These are phyloP conservation scores for Lachancea waltii DNA, from an alignment of 805 yeast species.

Conservation along the genomic window DNA sequence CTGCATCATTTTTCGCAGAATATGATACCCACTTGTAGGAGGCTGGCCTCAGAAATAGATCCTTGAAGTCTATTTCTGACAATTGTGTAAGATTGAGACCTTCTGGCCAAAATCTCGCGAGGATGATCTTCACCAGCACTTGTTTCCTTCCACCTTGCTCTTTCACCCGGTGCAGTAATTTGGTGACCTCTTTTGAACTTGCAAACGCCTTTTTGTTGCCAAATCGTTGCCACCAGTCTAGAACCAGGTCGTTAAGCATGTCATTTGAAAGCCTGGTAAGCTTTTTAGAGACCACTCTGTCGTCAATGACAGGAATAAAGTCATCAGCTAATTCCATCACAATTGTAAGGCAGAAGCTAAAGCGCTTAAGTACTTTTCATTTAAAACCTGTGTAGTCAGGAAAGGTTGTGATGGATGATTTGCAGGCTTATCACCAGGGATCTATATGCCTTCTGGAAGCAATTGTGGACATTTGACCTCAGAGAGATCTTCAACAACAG, in stretches of 20 bases:
- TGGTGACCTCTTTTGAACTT: neutral
- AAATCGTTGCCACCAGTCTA: slow-evolving; percentile 21
- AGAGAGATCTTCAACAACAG: too few relatives aligned
- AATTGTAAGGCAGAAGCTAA: too few relatives aligned
- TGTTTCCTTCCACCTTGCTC: slow-evolving; percentile 11
- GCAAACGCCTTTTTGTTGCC: slow-evolving; percentile 7
- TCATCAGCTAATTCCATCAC: slow-evolving; percentile 17
- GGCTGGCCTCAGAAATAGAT: slow-evolving; percentile 52
- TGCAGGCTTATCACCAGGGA: too few relatives aligned
- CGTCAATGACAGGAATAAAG: slow-evolving; percentile 16
- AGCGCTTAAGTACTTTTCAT: too few relatives aligned
- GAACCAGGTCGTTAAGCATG: slow-evolving; percentile 16
- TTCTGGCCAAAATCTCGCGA: slow-evolving; percentile 18
- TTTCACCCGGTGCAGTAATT: slow-evolving; percentile 9
- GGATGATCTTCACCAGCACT: slow-evolving; percentile 10
- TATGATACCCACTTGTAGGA: slow-evolving; percentile 34
- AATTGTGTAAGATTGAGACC: slow-evolving; percentile 29
- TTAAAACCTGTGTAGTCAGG: too few relatives aligned
- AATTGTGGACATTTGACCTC: too few relatives aligned
- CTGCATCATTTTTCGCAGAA: slow-evolving; percentile 23
- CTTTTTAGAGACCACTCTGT: slow-evolving; percentile 13
- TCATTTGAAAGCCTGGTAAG: slow-evolving; percentile 18
- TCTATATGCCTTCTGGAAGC: too few relatives aligned
- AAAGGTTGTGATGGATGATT: too few relatives aligned
- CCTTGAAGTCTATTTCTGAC: slow-evolving; percentile 65